phyloP scores from a whole-genome alignment of 2,329 filamentous ascomycete genomes.

The Pseudogymnoascus sp. region DNA sequence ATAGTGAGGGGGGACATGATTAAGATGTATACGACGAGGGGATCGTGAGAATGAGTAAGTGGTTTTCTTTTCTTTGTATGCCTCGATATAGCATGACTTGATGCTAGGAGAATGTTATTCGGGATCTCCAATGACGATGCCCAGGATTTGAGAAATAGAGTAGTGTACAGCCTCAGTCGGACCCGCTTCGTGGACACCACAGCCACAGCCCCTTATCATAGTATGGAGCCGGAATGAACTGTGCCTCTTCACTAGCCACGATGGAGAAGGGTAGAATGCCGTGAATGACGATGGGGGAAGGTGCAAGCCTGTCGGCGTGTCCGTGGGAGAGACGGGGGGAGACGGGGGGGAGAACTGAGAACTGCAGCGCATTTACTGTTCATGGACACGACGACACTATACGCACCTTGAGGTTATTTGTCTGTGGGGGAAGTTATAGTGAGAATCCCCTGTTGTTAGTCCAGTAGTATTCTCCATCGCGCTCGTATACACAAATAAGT shows the following conservation, averaged over 20 bases:
- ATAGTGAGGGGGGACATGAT: background rate
- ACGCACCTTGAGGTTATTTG: background rate
- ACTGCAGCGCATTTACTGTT: background rate
- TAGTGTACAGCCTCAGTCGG: background rate
- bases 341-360: background rate
- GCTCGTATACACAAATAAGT: background rate
- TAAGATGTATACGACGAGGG: background rate
- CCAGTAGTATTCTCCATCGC: background rate
- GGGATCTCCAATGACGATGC: background rate
- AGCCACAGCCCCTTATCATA: constrained; percentile 2
- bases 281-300: background rate
- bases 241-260: background rate
- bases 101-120: background rate
- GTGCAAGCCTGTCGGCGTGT: background rate
- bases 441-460: background rate
- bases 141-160: background rate
- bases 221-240: background rate
- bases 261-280: background rate
- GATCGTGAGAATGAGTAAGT: background rate
- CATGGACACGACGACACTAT: background rate
- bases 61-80: background rate
- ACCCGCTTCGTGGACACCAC: background rate
- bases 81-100: background rate
- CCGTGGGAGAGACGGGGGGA: background rate
- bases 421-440: background rate